Base-by-base conservation (phyloP, 1,139 yeast genomes). In the Pichia sp. region DNA sequence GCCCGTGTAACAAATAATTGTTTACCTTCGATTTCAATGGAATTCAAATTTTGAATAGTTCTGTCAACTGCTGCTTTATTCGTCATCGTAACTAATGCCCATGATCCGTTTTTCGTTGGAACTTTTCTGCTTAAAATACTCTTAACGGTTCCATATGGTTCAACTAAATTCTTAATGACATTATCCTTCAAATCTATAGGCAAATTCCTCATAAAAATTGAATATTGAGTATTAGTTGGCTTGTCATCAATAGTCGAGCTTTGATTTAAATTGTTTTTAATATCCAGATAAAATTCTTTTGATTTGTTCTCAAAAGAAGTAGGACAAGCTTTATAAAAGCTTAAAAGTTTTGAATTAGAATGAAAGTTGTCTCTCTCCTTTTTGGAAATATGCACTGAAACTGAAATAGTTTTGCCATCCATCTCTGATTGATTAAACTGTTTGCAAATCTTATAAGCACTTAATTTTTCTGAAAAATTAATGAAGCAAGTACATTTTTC, bases 31-130 rank as follows among this genome's bases (percentile, higher is more conserved):
- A 61, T 42, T 32, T 51, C 52, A 18, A 55, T 40, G 5, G 49
- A 35, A 38, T 60, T 56, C 33, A 61, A 41, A 14, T 47, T 51
- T 4, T 50, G 35, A 14, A 61, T 54, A 0, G 63, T 56, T 15
- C 37, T 43, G 16, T 54, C 52, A n/a, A 59, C 56, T 3, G 60
- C 50, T 19, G 46, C 45, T 27, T 57, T 55, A 29, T 57, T 57
- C 33, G 65, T 64, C 53, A 65, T 63, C 0, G 72, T 70, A 7
- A 71, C 60, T 37, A 71, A 60, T 4, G 73, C 70, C 76, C 76
- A 72, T 18, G 68, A 48, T 2, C 74, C 69, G 22, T 63, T 61
- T 40, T 53, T 63, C 33, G 53, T 57, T 0, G 60, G 54, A 14
- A 65, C 69, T 20, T 59, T 59, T 22, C 71, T 62, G 10, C 68